Evolutionary conservation across 1,139 yeast species (phyloP).

Genomic region (Williopsis jadinii): DNA sequence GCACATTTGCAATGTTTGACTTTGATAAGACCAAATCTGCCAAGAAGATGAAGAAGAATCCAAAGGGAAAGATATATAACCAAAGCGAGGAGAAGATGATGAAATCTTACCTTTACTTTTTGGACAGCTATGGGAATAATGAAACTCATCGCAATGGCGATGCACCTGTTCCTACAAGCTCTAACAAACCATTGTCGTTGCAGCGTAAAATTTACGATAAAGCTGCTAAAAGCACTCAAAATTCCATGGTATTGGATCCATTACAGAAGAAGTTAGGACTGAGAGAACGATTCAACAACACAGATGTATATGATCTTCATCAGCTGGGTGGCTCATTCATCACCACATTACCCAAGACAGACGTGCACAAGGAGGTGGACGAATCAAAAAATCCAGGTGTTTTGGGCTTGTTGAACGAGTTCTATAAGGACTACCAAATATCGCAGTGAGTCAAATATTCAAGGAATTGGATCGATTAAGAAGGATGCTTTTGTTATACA

Average conservation of each 20-base stretch:
- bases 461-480: neutral
- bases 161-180: constrained; percentile 12
- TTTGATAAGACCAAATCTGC: constrained; percentile 39
- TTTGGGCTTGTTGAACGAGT: constrained; percentile 75
- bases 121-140: constrained; percentile 68
- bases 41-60: constrained; percentile 12
- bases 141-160: constrained; percentile 28
- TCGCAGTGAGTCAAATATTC: constrained; percentile 3
- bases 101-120: constrained; percentile 78
- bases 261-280: constrained; percentile 4
- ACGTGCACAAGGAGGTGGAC: constrained; percentile 25
- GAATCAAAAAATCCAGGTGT: constrained; percentile 57
- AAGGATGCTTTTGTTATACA: no score
- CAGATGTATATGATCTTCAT: constrained; percentile 4
- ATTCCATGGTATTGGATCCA: constrained; percentile 5
- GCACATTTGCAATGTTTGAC: constrained; percentile 89
- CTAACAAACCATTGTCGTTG: constrained; percentile 9
- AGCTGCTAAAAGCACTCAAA: neutral
- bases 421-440: constrained; percentile 52
- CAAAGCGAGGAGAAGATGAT: constrained; percentile 84
- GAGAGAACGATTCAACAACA: constrained; percentile 4
- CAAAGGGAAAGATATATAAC: constrained; percentile 35
- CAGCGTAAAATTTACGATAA: constrained; percentile 6
- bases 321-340: constrained; percentile 24
- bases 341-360: constrained; percentile 24